Percentiles rank a stretch among this genome's conserved stretches.
These are phyloP conservation scores for Lentinula raphanica DNA, from an alignment of 768 basidiomycete species.

Conservation along the genomic window DNA sequence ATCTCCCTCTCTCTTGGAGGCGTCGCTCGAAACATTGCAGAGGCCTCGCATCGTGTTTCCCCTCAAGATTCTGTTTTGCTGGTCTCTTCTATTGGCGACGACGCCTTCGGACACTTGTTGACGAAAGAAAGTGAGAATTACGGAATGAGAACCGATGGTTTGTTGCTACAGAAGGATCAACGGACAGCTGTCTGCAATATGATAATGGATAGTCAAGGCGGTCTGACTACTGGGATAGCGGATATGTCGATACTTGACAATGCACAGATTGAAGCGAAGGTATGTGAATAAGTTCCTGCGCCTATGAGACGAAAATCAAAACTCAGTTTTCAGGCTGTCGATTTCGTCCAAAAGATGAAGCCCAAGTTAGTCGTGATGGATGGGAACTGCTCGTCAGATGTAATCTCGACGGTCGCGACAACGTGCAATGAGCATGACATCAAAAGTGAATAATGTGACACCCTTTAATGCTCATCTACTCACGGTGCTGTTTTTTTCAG, in stretches of 20 bases:
- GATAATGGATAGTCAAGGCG: slow-evolving; percentile 66
- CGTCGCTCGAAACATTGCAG: slow-evolving; percentile 93
- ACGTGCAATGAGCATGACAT: slow-evolving; percentile 45
- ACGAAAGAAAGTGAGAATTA: slow-evolving; percentile 45
- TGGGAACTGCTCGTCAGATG: slow-evolving; percentile 59
- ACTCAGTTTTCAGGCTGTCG: background rate
- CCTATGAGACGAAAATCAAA: background rate
- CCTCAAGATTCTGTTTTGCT: slow-evolving; percentile 36
- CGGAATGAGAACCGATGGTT: slow-evolving; percentile 82
- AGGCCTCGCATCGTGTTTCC: slow-evolving; percentile 73
- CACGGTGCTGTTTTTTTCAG: background rate
- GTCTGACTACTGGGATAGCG: slow-evolving; percentile 80
- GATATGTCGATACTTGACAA: slow-evolving; percentile 75
- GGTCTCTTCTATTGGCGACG: slow-evolving; percentile 71
- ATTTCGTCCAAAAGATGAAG: slow-evolving; percentile 20
- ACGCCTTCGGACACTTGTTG: slow-evolving; percentile 71
- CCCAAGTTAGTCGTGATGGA: slow-evolving; percentile 70
- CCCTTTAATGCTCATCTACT: background rate
- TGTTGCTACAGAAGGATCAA: slow-evolving; percentile 36
- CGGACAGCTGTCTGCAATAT: slow-evolving; percentile 85
- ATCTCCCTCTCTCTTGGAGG: slow-evolving; percentile 77
- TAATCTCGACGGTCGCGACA: slow-evolving; percentile 46
- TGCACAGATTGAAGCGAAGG: slow-evolving; percentile 32
- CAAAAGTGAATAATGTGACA: slow-evolving; percentile 41
- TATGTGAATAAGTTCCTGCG: slow-evolving; percentile 39